Evolutionary conservation across 2,329 filamentous ascomycete genomes (phyloP), one percentile per base, ranked within the genome.

Genomic region (Fusarium sp.): DNA sequence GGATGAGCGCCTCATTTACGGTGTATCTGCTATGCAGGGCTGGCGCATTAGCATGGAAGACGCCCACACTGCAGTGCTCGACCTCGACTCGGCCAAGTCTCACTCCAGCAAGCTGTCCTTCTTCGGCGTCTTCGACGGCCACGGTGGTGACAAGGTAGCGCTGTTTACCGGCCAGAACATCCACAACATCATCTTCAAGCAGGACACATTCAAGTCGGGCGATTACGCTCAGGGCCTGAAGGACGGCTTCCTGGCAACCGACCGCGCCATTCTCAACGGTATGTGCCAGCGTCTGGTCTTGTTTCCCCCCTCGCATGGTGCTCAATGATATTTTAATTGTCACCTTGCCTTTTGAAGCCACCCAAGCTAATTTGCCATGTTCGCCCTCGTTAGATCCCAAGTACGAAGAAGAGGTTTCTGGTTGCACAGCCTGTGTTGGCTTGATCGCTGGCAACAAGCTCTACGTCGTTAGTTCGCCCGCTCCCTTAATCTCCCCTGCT

Each of bases 31-130:
- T 81, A 99, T 99, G 96, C 96, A 99, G 83, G 96, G 96, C 85
- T 99, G 96, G 96, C 92, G 96, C 83, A 98, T 99, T 83, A 97
- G 93, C 85, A 99, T 99, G 96, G 96, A 99, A 81, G 96, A 99
- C 79, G 90, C 96, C 68, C 96, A 99, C 83, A 93, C 92, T 65
- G 88, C 92, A 56, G 83, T 98, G 51, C 91, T 99, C 77, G 93
- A 98, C 80, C 88, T 98, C 59, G 77, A 78, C 62, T 85, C 88
- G 24, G 83, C 88, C 70, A 86, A 90, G 73, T 88, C 88, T 50
- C 86, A 90, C 73, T 83, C 89, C 74, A 88, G 90, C 74, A 89
- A 91, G 77, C 85, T 98, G 76, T 94, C 94, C 72, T 98, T 97
- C 83, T 99, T 99, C 77, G 96, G 95, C 75, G 96, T 99, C 69